Evolutionary conservation across 2,329 filamentous ascomycete species (phyloP), one percentile per base, ranked within the genome.

Genomic region (Colletotrichum phormii): DNA sequence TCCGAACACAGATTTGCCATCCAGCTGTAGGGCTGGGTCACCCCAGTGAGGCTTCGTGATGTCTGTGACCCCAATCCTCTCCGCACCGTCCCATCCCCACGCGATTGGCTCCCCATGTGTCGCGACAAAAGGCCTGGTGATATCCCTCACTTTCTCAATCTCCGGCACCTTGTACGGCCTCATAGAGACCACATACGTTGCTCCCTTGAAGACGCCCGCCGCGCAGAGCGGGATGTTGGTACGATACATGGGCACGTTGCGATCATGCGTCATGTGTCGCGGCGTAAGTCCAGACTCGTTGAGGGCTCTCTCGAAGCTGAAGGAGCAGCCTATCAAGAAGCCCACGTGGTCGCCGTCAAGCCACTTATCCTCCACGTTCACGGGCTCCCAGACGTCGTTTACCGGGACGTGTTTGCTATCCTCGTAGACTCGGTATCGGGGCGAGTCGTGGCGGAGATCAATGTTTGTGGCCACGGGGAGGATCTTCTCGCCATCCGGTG

Each of bases 81-180:
- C 76, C 11, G 88, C 79, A 0, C 86, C 88, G 4, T 90, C 86
- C 89, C 90, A 93, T 0, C 89, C 90, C 89, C 89, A 93, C 4
- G 88, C 89, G 15, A 93, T 82, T 1, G 89, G 89, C 81, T 92
- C 91, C 2, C 91, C 91, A 76, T 93, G 91, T 3, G 90, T 91
- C 1, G 84, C 81, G 9, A 83, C 79, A 79, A 88, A 93, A 9
- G 81, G 81, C 15, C 88, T 80, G 0, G 90, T 92, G 35, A 92
- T 85, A 4, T 83, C 80, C 13, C 90, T 82, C 1, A 92, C 88
- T 15, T 66, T 78, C 29, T 88, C 85, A 4, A 93, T 78, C 7
- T 90, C 86, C 3, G 81, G 77, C 0, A 74, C 76, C 29, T 77
- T 82, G 78, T 92, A 92, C 2, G 89, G 85, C 53, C 91, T 82